Evolutionary conservation across 352 stramenopile genomes (phyloP), one percentile per base, ranked within the genome.

Genomic region (Albugo candida): DNA sequence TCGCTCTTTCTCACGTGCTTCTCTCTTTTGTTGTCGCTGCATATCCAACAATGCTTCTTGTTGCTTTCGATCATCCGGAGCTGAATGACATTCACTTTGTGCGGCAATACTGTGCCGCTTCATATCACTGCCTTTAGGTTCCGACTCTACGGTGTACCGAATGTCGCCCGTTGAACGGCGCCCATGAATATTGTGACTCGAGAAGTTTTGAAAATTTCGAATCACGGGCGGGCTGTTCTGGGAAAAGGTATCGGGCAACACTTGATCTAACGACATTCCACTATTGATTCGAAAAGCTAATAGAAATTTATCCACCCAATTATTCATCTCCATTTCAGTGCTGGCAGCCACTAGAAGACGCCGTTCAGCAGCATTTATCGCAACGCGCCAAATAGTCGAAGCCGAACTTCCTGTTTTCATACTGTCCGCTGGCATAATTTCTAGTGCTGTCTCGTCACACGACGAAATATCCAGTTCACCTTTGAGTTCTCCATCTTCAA

Each of bases 321-420:
- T 58, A 50, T 88, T 88, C 76, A 88, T 88, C 51, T 88, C 76
- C 52, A 81, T 81, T 48, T 89, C 73, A 13, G 76, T 83, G 11
- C 65, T 61, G 0, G 73, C 67, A 5, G 73, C 76, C 36, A 89
- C 60, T 13, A 88, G 52, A 42, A 86, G 51, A 0, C 73, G 69
- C 12, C 66, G 63, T 37, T 70, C 55, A 0, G 67, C 65, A 21
- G 69, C 65, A 49, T 82, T 80, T 49, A 89, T 66, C 10, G 71
- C 69, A 13, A 89, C 55, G 21, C 76, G 70, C 76, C 76, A 89
- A 56, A 89, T 86, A 8, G 73, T 78, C 1, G 71, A 71, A 11
- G 65, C 60, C 34, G 66, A 81, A 45, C 64, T 81, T 37, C 73
- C 68, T 0, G 65, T 83, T 55, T 83, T 86, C 60, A 76, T 80